Conservation (phyloP, 768 basidiomycete genomes). For the Pisolithus tinctorius region DNA sequence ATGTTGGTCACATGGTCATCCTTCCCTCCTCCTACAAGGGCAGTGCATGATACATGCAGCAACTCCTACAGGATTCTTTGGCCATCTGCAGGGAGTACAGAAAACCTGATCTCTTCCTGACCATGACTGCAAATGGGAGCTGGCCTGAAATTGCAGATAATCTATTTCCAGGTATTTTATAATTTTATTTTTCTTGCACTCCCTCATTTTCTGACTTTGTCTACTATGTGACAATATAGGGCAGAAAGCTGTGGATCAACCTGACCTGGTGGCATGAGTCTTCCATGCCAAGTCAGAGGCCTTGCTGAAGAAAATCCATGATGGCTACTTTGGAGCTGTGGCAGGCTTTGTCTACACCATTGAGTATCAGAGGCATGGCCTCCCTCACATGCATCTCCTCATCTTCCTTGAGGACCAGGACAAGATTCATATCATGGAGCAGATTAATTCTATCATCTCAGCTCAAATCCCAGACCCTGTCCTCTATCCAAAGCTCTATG, state of each 20-base stretch:
- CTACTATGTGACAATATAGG: conserved; percentile 5
- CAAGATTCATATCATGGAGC: conserved; percentile 29
- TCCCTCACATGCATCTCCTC: conserved; percentile 49
- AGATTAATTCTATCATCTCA: conserved; percentile 35
- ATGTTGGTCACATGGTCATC: conserved; percentile 16
- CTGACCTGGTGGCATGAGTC: conserved; percentile 41
- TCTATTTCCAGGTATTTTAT: conserved; percentile 26
- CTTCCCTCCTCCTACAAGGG: conserved; percentile 39
- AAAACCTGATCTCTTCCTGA: conserved; percentile 42
- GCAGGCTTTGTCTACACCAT: conserved; percentile 45
- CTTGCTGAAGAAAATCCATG: conserved; percentile 29
- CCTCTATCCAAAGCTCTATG: conserved; percentile 33
- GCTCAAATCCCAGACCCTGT: conserved; percentile 38
- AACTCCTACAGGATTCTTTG: conserved; percentile 39
- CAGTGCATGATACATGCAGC: conserved; percentile 37
- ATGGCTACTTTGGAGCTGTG: conserved; percentile 35
- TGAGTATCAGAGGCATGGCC: conserved; percentile 52
- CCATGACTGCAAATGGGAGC: conserved; percentile 44
- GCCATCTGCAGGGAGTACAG: conserved; percentile 33
- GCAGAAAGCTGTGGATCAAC: conserved; percentile 35
- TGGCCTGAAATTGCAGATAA: conserved; percentile 40
- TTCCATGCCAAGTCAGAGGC: conserved; percentile 38
- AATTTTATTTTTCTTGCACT: not conserved
- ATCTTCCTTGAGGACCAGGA: conserved; percentile 31
- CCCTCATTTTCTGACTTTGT: not conserved